These are phyloP conservation scores for Paxillus ammoniavirescens DNA, from an alignment of 768 basidiomycete genomes.

Conservation along the genomic window DNA sequence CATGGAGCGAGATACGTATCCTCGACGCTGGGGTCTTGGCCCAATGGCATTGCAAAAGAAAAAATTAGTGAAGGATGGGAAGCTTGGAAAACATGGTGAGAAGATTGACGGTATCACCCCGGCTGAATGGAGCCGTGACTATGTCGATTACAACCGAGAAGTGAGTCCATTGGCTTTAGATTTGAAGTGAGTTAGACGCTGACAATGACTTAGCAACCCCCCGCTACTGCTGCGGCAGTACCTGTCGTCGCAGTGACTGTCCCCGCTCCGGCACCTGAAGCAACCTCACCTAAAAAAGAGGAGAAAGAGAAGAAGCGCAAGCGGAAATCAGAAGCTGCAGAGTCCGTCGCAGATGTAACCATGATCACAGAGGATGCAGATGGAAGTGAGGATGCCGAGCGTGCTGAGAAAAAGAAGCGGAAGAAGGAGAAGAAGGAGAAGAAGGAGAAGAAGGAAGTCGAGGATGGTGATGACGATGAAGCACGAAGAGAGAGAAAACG, in stretches of 20 bases:
- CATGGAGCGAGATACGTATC: slow-evolving; percentile 99
- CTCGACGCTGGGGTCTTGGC: slow-evolving; percentile 97
- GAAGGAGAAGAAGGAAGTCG: slow-evolving; percentile 44
- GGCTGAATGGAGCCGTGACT: slow-evolving; percentile 86
- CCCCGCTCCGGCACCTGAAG: slow-evolving; percentile 32
- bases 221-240: slow-evolving; percentile 31
- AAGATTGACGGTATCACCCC: slow-evolving; percentile 87
- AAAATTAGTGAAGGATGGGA: slow-evolving; percentile 97
- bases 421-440: slow-evolving; percentile 59
- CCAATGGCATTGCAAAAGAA: slow-evolving; percentile 97
- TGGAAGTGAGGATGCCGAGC: slow-evolving; percentile 46
- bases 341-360: slow-evolving; percentile 41
- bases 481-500: slow-evolving; percentile 62
- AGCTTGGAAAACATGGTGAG: slow-evolving; percentile 93
- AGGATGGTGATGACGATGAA: slow-evolving; percentile 51
- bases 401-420: slow-evolving; percentile 55
- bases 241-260: slow-evolving; percentile 20
- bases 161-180: slow-evolving; percentile 29
- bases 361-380: slow-evolving; percentile 35
- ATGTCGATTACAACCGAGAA: slow-evolving; percentile 88
- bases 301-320: slow-evolving; percentile 86
- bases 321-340: slow-evolving; percentile 63
- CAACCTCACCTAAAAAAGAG: slow-evolving; percentile 39
- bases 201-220: slow-evolving; percentile 35
- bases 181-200: neutral